Conservation (phyloP, 2,329 filamentous ascomycete genomes). For the Aspergillus calidoustus region DNA sequence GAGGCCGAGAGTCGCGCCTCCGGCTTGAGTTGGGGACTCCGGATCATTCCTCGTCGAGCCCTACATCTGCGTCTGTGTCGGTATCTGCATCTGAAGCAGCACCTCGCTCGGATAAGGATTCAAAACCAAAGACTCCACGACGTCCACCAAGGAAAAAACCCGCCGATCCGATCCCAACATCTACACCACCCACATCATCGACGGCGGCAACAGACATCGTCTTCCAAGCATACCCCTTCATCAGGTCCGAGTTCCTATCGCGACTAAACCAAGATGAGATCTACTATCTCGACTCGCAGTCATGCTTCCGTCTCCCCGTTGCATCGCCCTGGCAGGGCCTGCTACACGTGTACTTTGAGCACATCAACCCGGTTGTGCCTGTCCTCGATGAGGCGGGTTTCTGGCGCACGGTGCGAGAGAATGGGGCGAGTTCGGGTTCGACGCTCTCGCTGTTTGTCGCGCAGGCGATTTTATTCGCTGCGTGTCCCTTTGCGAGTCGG, state of each 20-base stretch:
- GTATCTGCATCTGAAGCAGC: no score
- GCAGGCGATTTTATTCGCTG: background rate
- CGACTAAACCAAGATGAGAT: background rate
- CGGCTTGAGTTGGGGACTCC: background rate
- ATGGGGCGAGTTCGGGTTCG: background rate
- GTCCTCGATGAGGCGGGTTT: background rate
- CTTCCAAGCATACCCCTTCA: background rate
- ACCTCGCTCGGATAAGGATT: background rate
- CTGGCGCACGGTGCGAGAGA: background rate
- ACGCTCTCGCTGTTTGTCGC: background rate
- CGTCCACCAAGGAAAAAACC: background rate
- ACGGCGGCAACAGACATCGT: background rate
- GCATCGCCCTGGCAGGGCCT: background rate
- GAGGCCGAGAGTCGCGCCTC: background rate
- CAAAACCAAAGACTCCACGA: background rate
- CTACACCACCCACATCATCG: background rate
- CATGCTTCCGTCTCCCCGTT: background rate
- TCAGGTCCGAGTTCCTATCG: background rate
- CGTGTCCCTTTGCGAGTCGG: background rate
- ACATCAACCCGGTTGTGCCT: background rate
- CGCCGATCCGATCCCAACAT: background rate
- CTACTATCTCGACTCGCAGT: background rate
- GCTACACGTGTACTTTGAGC: background rate
- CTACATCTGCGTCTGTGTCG: no score
- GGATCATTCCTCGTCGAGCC: background rate